Evolutionary conservation across 1,284 basidiomycete species (phyloP).

Genomic region (Cutaneotrichosporon daszewskae): DNA sequence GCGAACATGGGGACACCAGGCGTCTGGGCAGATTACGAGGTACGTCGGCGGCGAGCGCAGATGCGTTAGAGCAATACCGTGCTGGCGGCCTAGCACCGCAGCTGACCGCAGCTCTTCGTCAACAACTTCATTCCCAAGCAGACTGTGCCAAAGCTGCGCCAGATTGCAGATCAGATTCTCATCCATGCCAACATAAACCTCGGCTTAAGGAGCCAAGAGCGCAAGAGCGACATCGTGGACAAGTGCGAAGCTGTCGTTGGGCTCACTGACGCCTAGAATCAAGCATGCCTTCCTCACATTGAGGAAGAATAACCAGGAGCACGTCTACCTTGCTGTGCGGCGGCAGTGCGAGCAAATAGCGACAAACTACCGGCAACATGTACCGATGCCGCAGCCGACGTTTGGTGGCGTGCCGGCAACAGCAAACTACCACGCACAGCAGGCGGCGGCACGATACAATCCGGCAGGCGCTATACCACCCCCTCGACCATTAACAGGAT

Average conservation of each 20-base stretch:
- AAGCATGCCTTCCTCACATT: constrained; percentile 23
- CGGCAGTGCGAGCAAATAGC: constrained; percentile 19
- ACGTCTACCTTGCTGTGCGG: constrained; percentile 18
- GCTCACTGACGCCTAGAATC: constrained; percentile 13
- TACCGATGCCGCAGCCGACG: constrained; percentile 12
- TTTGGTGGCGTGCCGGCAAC: constrained; percentile 16
- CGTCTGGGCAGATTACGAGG: too few species aligned
- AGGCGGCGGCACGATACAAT: too few species aligned
- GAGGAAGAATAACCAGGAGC: constrained; percentile 13
- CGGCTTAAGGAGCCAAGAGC: constrained; percentile 24
- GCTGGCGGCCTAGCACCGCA: too few species aligned
- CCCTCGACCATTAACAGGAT: background rate
- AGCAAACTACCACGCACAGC: background rate
- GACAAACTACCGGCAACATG: background rate
- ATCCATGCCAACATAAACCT: constrained; percentile 15
- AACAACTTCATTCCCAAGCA: constrained; percentile 25
- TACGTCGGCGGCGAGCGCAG: too few species aligned
- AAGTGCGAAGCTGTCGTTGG: constrained; percentile 24
- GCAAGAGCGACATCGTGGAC: constrained; percentile 33
- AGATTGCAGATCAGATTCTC: constrained; percentile 23
- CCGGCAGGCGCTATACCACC: background rate
- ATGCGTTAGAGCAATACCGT: too few species aligned
- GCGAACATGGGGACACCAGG: too few species aligned
- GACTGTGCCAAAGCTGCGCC: constrained; percentile 26
- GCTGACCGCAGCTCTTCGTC: constrained; percentile 26